phyloP scores from a whole-genome alignment of 1,284 basidiomycete species.

The Psilocybe mexicana region DNA sequence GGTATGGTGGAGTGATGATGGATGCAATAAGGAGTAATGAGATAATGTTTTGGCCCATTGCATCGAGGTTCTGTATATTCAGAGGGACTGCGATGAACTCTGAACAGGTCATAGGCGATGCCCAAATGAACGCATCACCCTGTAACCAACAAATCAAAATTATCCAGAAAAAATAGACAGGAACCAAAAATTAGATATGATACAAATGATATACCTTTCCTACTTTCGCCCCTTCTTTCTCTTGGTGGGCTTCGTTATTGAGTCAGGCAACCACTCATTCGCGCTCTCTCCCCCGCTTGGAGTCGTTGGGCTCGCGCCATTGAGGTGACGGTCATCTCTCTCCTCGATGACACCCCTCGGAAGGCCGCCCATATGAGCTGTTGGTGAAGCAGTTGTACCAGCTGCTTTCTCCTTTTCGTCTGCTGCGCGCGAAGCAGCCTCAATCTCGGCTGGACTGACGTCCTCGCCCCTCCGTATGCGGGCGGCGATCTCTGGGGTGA shows the following conservation, averaged over 20 bases:
- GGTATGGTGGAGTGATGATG: neutral
- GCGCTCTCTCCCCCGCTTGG: constrained; percentile 22
- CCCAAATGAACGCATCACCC: too few relatives aligned
- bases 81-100: too few relatives aligned
- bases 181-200: too few relatives aligned
- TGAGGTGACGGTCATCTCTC: constrained; percentile 23
- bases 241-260: constrained; percentile 41
- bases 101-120: too few relatives aligned
- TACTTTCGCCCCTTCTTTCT: constrained; percentile 41
- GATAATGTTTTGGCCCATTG: too few relatives aligned
- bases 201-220: constrained; percentile 3
- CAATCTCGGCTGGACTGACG: constrained; percentile 50
- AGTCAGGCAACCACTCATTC: constrained; percentile 52
- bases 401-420: constrained; percentile 31
- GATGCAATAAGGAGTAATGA: too few relatives aligned
- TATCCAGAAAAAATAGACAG: too few relatives aligned
- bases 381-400: neutral
- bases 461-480: constrained; percentile 48
- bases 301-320: constrained; percentile 9
- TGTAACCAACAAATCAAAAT: too few relatives aligned
- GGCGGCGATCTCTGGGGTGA: constrained; percentile 51
- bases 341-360: constrained; percentile 26
- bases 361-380: constrained; percentile 7
- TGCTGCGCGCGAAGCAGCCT: constrained; percentile 41
- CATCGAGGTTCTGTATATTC: too few relatives aligned